Evolutionary conservation across 2,329 filamentous ascomycete genomes (phyloP).

Genomic region (Cadophora malorum): DNA sequence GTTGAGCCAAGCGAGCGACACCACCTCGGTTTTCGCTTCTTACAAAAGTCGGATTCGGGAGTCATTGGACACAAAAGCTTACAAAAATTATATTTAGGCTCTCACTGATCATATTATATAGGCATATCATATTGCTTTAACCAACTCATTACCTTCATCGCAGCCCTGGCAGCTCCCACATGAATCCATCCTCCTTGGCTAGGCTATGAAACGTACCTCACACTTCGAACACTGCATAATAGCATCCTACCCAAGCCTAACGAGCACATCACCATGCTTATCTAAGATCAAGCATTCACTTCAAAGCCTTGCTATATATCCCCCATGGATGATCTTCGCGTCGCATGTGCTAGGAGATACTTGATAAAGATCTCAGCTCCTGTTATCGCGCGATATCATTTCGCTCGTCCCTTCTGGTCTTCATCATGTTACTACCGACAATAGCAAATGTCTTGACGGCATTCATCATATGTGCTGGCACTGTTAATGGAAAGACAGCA

Average conservation of each 20-base stretch:
- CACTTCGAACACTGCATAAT: not conserved
- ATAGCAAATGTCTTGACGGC: conserved; percentile 21
- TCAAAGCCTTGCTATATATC: not conserved
- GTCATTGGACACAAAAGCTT: too few relatives aligned
- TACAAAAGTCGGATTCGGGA: too few relatives aligned
- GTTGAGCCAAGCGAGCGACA: too few relatives aligned
- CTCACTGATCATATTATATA: too few relatives aligned
- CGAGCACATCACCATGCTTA: not conserved
- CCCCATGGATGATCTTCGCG: not conserved
- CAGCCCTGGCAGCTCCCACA: too few relatives aligned
- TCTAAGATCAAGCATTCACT: not conserved
- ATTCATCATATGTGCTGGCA: conserved; percentile 22
- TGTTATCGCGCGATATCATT: not conserved
- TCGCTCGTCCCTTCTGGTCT: too few relatives aligned
- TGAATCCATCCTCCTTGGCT: too few relatives aligned
- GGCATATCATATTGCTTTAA: too few relatives aligned
- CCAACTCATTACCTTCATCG: too few relatives aligned
- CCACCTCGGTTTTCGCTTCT: too few relatives aligned
- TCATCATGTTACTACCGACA: conserved; percentile 17
- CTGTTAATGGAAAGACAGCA: conserved; percentile 21
- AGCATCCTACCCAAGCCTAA: not conserved
- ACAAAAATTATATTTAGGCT: too few relatives aligned
- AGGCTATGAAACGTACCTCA: not conserved
- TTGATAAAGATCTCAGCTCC: not conserved
- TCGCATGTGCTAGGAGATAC: not conserved